Evolutionary conservation across 108 stramenopile genomes (phyloP), one percentile per base, ranked within the genome.

Genomic region (Skeletonema grethae): DNA sequence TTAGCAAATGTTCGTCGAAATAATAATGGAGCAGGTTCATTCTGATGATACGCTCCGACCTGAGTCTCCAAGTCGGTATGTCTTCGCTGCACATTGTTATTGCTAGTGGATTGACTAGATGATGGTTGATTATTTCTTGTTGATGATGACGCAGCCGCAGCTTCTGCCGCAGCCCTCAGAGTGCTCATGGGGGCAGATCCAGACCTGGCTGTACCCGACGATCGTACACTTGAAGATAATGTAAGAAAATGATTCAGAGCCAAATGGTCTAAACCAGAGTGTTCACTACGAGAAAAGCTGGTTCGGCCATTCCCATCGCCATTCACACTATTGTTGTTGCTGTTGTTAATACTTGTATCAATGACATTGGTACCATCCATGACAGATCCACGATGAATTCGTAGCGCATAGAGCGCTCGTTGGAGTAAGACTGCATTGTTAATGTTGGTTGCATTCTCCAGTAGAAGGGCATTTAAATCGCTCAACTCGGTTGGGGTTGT

Each of bases 371-470:
- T 12, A 39, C 11, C 10, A 39, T 12, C 38, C 38, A 12, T 39
- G 16, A 48, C 16, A 4, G 46, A 48, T 48, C 46, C 46, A 18
- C 46, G 46, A 18, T 48, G 46, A 12, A 48, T n/a, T 6, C 46
- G 46, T 18, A 48, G 16, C 18, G 46, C 46, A 48, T 48, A 48
- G 16, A 48, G 46, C 46, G 46, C 46, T 16, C 46, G 46, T 48
- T 48, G 46, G 46, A 48, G 46, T 6, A 48, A 48, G 46, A 48
- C 46, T 48, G 46, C 46, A 18, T 48, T 48, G 16, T 48, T 48
- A 48, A 48, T 48, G 18, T 48, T 48, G 46, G 46, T 48, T 18
- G 46, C 46, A 48, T 48, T 48, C 16, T 48, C 46, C 46, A 48
- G 20, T 4, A 48, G 18, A 1, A 48, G 46, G 2, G n/a, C 16